These are phyloP conservation scores for Clausena lansium DNA, from an alignment of 345 rosid species.

Conservation along the genomic window DNA sequence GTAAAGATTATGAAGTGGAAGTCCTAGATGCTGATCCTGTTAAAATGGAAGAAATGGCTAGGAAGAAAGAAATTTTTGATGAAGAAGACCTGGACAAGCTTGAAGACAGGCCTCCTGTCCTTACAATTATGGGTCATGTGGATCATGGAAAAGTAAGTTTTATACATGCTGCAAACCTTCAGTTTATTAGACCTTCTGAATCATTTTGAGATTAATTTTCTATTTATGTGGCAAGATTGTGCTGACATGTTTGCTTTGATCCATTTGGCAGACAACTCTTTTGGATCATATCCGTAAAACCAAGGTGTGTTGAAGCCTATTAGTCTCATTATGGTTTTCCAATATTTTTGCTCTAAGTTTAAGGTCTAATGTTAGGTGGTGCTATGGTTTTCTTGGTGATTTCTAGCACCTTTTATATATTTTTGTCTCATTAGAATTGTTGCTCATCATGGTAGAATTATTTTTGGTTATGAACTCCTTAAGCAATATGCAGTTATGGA, in stretches of 20 bases:
- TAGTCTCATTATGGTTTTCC: constrained; percentile 2
- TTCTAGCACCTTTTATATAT: background rate
- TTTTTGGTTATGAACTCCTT: constrained; percentile 4
- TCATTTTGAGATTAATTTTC: background rate
- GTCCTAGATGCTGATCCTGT: constrained; percentile 75
- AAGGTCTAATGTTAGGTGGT: background rate
- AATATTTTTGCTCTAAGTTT: constrained; percentile 2
- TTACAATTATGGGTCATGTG: constrained; percentile 99
- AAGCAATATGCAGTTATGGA: constrained; percentile 9
- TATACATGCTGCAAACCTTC: background rate
- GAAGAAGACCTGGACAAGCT: constrained; percentile 88
- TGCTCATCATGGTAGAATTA: background rate
- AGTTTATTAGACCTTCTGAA: background rate
- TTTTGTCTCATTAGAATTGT: background rate
- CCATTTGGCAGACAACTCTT: constrained; percentile 80
- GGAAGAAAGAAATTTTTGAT: constrained; percentile 76
- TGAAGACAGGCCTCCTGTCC: constrained; percentile 91
- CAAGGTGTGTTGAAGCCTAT: constrained; percentile 62
- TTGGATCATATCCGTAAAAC: constrained; percentile 88
- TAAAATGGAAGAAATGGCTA: constrained; percentile 87
- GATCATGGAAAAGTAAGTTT: constrained; percentile 91
- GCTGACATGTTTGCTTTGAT: constrained; percentile 33
- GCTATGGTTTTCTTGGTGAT: background rate
- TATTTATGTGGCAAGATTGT: constrained; percentile 9
- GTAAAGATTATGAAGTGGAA: constrained; percentile 83